phyloP scores from a whole-genome alignment of 2,329 filamentous ascomycete genomes.

The Ophiocordyceps sinensis region DNA sequence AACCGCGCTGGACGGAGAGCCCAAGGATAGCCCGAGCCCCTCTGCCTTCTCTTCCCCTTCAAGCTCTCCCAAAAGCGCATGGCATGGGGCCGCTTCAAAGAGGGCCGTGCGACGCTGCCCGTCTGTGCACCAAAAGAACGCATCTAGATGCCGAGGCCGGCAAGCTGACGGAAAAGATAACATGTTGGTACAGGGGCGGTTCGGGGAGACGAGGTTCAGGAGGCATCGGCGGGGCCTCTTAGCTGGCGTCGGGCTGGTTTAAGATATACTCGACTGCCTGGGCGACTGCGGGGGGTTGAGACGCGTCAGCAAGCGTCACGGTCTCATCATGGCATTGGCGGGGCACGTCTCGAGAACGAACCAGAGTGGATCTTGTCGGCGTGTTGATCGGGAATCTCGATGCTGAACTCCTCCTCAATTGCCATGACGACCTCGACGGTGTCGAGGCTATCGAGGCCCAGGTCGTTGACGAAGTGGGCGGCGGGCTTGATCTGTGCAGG shows the following conservation, averaged over 20 bases:
- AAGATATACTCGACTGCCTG: conserved; percentile 92
- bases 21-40: no score
- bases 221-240: conserved; percentile 10
- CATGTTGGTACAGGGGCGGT: background rate
- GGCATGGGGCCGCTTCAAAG: background rate
- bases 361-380: conserved; percentile 87
- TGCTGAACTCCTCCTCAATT: conserved; percentile 87
- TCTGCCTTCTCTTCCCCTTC: no score
- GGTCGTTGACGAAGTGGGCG: conserved; percentile 93
- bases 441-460: conserved; percentile 92
- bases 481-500: conserved; percentile 55
- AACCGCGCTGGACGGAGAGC: no score
- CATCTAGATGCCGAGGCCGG: conserved; percentile 1
- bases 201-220: background rate
- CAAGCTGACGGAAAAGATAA: background rate
- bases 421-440: conserved; percentile 99
- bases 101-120: background rate
- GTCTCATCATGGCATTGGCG: conserved; percentile 1
- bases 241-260: conserved; percentile 80
- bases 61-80: no score
- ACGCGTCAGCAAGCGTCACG: background rate
- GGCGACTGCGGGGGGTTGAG: conserved; percentile 46
- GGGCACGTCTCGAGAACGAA: conserved; percentile 32
- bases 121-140: background rate
- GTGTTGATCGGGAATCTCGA: conserved; percentile 97